Evolutionary conservation across 2,329 filamentous ascomycete genomes (phyloP).

Genomic region (Niveomyces coronatus): DNA sequence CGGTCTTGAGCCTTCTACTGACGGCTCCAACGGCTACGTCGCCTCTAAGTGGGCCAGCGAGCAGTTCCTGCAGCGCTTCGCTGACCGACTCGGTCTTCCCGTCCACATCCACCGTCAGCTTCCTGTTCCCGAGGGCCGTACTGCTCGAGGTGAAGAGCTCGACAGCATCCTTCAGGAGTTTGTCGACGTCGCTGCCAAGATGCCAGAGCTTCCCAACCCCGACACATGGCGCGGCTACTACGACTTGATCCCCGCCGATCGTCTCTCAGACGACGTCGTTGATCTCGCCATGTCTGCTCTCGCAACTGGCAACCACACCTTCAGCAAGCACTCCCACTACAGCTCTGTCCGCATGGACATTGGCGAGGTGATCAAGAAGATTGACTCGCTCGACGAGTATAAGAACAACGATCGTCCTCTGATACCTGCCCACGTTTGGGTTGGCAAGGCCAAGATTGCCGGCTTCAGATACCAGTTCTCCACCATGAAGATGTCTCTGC

Average conservation of each 20-base stretch:
- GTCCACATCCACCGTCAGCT: constrained; percentile 12
- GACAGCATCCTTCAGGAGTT: constrained; percentile 10
- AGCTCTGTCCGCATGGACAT: constrained; percentile 11
- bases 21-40: constrained; percentile 21
- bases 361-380: constrained; percentile 9
- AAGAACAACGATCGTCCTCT: constrained; percentile 7
- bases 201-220: constrained; percentile 9
- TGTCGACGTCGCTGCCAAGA: constrained; percentile 10
- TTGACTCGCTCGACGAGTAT: constrained; percentile 9
- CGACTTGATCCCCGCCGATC: constrained; percentile 9
- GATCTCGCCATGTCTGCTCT: constrained; percentile 9
- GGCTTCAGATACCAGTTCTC: constrained; percentile 10
- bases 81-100: constrained; percentile 4
- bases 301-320: constrained; percentile 2
- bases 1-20: constrained; percentile 6
- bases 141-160: constrained; percentile 9
- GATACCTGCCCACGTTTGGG: constrained; percentile 10
- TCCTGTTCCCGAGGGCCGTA: constrained; percentile 9
- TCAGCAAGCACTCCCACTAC: constrained; percentile 9
- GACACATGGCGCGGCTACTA: constrained; percentile 10
- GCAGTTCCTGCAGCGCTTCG: constrained; percentile 17
- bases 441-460: constrained; percentile 10
- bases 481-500: constrained; percentile 10
- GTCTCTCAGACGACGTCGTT: constrained; percentile 9
- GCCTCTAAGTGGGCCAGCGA: constrained; percentile 26